A percentile compares a stretch with the other conserved stretches of the same genome.
Evolutionary conservation across 257 asterid species (phyloP).

Genomic region (Primulina huaijiensis): DNA sequence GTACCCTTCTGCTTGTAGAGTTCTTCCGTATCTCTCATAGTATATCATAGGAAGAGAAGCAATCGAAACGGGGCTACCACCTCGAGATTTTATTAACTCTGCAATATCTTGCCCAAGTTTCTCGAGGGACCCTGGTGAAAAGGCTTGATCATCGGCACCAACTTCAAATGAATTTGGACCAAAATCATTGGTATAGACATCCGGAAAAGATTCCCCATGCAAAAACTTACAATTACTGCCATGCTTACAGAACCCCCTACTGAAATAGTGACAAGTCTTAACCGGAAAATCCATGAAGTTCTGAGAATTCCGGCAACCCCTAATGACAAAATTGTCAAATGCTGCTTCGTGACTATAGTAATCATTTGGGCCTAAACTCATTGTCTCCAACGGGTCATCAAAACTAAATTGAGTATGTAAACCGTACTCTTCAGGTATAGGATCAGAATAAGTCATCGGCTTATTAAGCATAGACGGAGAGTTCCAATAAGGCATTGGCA

Average conservation of each 20-base stretch:
- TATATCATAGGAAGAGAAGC: conserved; percentile 84
- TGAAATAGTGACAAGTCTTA: conserved; percentile 73
- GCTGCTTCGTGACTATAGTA: conserved; percentile 39
- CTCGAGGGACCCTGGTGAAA: conserved; percentile 62
- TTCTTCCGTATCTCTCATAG: conserved; percentile 58
- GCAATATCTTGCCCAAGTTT: conserved; percentile 65
- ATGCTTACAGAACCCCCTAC: conserved; percentile 78
- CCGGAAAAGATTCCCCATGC: conserved; percentile 50
- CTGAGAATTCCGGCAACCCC: conserved; percentile 40
- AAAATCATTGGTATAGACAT: conserved; percentile 32
- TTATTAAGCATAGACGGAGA: conserved; percentile 29
- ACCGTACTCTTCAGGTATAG: conserved; percentile 25
- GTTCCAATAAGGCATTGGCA: conserved; percentile 30
- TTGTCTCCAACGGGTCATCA: conserved; percentile 41
- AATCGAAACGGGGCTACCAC: conserved; percentile 73
- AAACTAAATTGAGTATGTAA: conserved; percentile 27
- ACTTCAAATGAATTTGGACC: conserved; percentile 40
- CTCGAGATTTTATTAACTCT: conserved; percentile 59
- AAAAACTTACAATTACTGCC: conserved; percentile 72
- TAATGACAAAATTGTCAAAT: conserved; percentile 32
- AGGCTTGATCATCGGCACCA: conserved; percentile 45
- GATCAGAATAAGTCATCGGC: conserved; percentile 34
- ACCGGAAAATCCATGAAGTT: conserved; percentile 40
- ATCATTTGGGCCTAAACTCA: conserved; percentile 33
- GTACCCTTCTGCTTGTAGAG: conserved; percentile 81